Conservation (phyloP, 2,329 filamentous ascomycete species). For the Xylaria sp. region DNA sequence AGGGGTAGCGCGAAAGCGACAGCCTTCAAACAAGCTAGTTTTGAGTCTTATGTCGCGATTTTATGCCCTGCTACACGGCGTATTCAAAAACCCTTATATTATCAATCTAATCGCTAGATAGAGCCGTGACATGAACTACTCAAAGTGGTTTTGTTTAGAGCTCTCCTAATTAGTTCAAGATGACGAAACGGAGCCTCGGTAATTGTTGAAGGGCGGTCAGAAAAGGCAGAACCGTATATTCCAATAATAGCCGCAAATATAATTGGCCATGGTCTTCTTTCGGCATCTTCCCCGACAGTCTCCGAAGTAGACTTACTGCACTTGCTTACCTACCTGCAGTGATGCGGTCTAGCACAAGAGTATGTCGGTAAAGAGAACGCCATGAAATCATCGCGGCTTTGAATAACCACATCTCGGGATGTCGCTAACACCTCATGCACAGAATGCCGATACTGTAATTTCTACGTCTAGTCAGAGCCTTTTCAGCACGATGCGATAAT, state of each 20-base stretch:
- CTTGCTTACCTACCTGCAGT: background rate
- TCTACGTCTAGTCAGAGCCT: background rate
- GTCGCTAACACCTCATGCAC: slow-evolving; percentile 2
- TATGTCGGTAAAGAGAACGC: background rate
- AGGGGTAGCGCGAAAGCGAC: too few species aligned
- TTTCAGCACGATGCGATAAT: background rate
- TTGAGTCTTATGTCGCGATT: too few species aligned
- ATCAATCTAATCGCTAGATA: too few species aligned
- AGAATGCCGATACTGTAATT: slow-evolving; percentile 5
- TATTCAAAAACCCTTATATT: too few species aligned
- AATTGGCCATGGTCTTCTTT: slow-evolving; percentile 7
- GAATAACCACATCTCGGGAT: slow-evolving; percentile 2
- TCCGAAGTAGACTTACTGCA: background rate
- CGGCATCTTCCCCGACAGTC: slow-evolving; percentile 24
- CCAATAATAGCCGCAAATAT: background rate
- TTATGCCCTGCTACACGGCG: too few species aligned
- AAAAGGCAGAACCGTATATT: background rate
- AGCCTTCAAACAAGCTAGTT: too few species aligned
- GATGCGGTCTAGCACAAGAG: background rate
- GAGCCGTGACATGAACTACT: too few species aligned
- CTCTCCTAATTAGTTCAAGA: too few species aligned
- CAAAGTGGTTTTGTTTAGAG: too few species aligned
- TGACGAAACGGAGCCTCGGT: too few species aligned
- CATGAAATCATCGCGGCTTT: slow-evolving; percentile 2
- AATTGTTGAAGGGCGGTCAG: too few species aligned